Percentiles rank a stretch among this genome's conserved stretches.
Evolutionary conservation across 768 basidiomycete genomes (phyloP).

Genomic region (Gautieria morchelliformis): DNA sequence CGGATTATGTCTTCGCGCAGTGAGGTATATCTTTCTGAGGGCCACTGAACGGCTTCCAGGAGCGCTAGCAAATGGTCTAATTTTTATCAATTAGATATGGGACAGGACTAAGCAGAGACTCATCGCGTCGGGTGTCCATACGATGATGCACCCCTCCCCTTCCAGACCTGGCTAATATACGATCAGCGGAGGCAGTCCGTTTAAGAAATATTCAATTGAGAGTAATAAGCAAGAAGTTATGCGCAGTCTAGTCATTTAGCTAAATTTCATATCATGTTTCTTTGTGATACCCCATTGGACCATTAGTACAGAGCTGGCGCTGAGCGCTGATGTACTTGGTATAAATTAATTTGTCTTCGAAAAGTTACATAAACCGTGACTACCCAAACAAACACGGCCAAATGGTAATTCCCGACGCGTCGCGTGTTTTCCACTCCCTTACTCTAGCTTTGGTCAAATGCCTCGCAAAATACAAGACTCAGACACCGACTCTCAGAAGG

Average conservation of each 20-base stretch:
- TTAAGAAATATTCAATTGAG: too few relatives aligned
- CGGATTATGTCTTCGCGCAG: conserved; percentile 5
- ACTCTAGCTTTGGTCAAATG: conserved; percentile 13
- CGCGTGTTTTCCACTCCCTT: background rate
- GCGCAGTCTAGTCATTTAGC: too few relatives aligned
- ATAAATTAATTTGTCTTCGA: too few relatives aligned
- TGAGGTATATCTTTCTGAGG: conserved; percentile 7
- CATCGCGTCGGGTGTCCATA: conserved; percentile 4
- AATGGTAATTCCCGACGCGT: background rate
- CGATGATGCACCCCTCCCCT: conserved; percentile 9
- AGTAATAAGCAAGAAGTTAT: too few relatives aligned
- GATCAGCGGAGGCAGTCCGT: too few relatives aligned
- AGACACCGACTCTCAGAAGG: conserved; percentile 23
- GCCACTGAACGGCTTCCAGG: background rate
- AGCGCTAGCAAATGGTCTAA: background rate
- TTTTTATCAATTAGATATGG: background rate
- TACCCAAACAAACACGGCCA: background rate
- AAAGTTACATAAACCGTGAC: too few relatives aligned
- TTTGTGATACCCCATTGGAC: too few relatives aligned
- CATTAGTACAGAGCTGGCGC: too few relatives aligned
- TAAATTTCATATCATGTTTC: too few relatives aligned
- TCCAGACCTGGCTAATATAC: background rate
- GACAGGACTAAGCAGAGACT: background rate
- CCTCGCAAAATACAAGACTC: conserved; percentile 14
- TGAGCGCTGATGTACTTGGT: too few relatives aligned